Evolutionary conservation across 305 asterid genomes (phyloP).

Genomic region (Plantago coronopus): DNA sequence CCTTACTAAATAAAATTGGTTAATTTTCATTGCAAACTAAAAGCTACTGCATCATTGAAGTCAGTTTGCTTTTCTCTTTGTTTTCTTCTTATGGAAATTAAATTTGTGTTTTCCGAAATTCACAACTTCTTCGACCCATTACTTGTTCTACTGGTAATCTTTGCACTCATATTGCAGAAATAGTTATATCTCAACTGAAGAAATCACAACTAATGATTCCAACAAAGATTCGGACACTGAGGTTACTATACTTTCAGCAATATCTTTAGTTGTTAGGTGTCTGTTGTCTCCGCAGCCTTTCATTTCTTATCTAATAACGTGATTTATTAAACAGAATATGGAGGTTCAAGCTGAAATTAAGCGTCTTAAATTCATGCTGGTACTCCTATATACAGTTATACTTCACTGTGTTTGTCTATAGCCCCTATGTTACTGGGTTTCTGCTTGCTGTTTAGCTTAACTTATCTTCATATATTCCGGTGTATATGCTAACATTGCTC

Average conservation of each 20-base stretch:
- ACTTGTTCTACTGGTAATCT: constrained; percentile 17
- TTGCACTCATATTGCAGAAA: constrained; percentile 32
- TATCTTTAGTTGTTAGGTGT: background rate
- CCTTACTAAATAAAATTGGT: constrained; percentile 15
- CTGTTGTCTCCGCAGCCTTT: constrained; percentile 3
- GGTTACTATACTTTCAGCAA: constrained; percentile 33
- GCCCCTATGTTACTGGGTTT: constrained; percentile 12
- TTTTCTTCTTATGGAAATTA: too few relatives aligned
- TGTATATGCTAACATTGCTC: constrained; percentile 21
- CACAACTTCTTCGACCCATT: constrained; percentile 9
- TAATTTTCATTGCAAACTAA: background rate
- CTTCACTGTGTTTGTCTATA: constrained; percentile 14
- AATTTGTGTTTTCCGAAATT: background rate
- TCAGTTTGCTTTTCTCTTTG: too few relatives aligned
- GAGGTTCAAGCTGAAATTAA: constrained; percentile 53
- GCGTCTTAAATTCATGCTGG: constrained; percentile 76
- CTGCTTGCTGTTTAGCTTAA: background rate
- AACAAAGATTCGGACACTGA: constrained; percentile 37
- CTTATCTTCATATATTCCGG: constrained; percentile 7
- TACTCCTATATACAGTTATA: constrained; percentile 28
- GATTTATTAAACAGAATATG: constrained; percentile 29
- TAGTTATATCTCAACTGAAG: constrained; percentile 35
- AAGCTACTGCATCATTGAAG: too few relatives aligned
- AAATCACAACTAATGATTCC: constrained; percentile 20
- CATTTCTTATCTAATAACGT: constrained; percentile 14